phyloP scores from a whole-genome alignment of 345 rosid genomes.

The Bruguiera gymnorhiza region DNA sequence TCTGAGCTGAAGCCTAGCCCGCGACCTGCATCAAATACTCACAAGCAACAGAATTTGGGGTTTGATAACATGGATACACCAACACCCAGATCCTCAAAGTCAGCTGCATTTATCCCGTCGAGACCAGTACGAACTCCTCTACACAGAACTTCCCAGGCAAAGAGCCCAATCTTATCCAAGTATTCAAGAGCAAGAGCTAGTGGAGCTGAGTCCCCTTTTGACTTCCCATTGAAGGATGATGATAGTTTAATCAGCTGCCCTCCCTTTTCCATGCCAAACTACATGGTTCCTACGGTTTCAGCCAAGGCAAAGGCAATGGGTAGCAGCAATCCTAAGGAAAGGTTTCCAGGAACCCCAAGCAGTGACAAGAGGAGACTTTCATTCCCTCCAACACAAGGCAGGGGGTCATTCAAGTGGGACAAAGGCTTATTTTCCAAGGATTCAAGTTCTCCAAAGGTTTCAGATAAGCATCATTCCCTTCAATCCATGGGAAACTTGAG shows the following conservation, averaged over 20 bases:
- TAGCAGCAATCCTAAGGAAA: conserved; percentile 71
- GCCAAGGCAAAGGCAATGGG: conserved; percentile 78
- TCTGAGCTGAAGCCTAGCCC: conserved; percentile 59
- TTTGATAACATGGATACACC: conserved; percentile 59
- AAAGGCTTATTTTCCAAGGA: conserved; percentile 70
- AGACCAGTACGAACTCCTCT: conserved; percentile 51
- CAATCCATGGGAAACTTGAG: conserved; percentile 62
- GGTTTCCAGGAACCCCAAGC: conserved; percentile 54
- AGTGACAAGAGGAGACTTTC: conserved; percentile 73
- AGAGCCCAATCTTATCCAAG: conserved; percentile 49
- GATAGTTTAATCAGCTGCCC: conserved; percentile 94
- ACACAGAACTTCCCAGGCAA: conserved; percentile 30
- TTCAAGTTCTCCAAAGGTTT: conserved; percentile 35
- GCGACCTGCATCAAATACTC: conserved; percentile 42
- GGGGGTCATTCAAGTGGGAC: conserved; percentile 75
- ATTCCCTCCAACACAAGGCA: conserved; percentile 63
- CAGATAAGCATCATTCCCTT: conserved; percentile 15
- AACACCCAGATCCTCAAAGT: conserved; percentile 74
- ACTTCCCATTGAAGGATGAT: conserved; percentile 64
- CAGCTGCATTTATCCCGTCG: conserved; percentile 43
- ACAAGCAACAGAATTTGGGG: conserved; percentile 36
- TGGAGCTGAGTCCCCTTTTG: conserved; percentile 54
- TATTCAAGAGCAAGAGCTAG: conserved; percentile 61
- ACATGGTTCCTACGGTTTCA: conserved; percentile 82
- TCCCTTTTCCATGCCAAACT: conserved; percentile 78